Evolutionary conservation across 305 asterid genomes (phyloP).

Genomic region (Ajuga reptans): DNA sequence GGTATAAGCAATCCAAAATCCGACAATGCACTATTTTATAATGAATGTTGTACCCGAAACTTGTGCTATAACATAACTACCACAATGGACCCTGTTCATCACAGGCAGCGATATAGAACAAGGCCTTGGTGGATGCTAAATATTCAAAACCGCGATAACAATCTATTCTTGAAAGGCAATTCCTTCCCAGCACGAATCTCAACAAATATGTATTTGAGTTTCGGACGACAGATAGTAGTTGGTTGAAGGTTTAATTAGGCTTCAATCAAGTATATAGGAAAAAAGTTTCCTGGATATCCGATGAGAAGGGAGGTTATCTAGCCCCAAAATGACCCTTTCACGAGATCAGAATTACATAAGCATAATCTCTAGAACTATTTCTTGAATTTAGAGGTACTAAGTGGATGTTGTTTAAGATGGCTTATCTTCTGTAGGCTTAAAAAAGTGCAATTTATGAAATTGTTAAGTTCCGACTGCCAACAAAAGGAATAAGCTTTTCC

Average conservation of each 20-base stretch:
- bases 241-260: not conserved
- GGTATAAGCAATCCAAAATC: conserved; percentile 17
- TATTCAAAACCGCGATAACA: no score
- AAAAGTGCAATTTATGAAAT: not conserved
- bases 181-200: not conserved
- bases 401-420: not conserved
- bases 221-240: not conserved
- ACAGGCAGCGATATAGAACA: no score
- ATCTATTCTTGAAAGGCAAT: not conserved
- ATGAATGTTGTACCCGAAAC: not conserved
- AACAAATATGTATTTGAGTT: not conserved
- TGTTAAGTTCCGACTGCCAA: not conserved
- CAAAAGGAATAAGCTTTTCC: not conserved
- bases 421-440: not conserved
- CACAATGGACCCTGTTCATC: not conserved
- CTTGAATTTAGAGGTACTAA: no score
- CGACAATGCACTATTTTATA: not conserved
- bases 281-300: no score
- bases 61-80: not conserved
- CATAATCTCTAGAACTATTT: no score
- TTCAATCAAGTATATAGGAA: no score
- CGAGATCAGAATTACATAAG: not conserved
- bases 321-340: not conserved
- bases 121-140: no score
- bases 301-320: not conserved